Base-by-base conservation (phyloP, 202 grass and related monocot genomes). In the Tripidium arundinaceum region DNA sequence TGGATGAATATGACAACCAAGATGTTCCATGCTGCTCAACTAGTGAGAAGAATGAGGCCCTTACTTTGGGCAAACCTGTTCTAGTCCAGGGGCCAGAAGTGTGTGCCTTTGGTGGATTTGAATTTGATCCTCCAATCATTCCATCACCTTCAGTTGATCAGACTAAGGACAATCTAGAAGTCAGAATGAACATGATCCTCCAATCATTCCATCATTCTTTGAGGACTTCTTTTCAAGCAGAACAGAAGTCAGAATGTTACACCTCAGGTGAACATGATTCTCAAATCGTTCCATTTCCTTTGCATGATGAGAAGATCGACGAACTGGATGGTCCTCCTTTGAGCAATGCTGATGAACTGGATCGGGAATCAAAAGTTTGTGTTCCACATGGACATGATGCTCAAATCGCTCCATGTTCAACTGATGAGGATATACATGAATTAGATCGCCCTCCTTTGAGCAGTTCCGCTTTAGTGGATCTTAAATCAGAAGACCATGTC, bases 401-500 rank as follows among this genome's bases (percentile, higher is more conserved):
- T 79, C 19, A 19, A 75, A 70, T 69, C 9, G 0, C 54, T 74
- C 43, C 41, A 79, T 79, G 34, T 75, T 78, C 24, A 38, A 58
- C 46, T 68, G 55, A 74, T 59, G 50, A 82, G 49, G 82, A 82
- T 43, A 54, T 62, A 62, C n/a, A 57, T 63, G 68, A 82, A 68
- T 43, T 74, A 7, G 62, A 74, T 81, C 54, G 1, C 18, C 38
- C 63, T 88, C 80, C 79, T 84, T 82, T 22, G 22, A 91, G 64
- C 37, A 64, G 60, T 91, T 52, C 75, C 70, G 29, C 4, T 47
- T 14, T 89, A 21, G 42, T 65, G 15, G 67, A 89, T 72, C 29
- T 42, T 43, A 33, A 91, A n/a, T 72, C 65, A 37, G 52, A 85
- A 75, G 62, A 76, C 82, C 25, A 63, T 86, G 42, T 60, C 59